Evolutionary conservation across 2,329 filamentous ascomycete genomes (phyloP).

Genomic region (Curvularia sp.): DNA sequence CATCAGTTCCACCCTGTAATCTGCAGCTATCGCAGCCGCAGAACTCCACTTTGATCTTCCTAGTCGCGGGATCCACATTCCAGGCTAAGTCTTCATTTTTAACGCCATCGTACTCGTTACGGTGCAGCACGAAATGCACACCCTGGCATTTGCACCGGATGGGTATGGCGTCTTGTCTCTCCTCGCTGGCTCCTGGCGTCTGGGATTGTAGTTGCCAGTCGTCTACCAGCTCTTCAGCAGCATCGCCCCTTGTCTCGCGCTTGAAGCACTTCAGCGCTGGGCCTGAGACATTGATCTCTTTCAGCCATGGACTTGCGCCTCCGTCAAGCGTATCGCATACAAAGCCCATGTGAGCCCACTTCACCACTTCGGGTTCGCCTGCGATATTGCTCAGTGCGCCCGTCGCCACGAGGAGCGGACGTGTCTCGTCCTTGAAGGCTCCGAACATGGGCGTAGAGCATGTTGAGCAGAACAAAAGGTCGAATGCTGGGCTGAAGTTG

Average conservation of each 20-base stretch:
- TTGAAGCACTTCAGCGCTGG: constrained; percentile 33
- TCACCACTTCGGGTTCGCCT: constrained; percentile 21
- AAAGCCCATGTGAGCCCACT: constrained; percentile 52
- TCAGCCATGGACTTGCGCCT: constrained; percentile 59
- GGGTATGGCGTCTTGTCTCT: constrained; percentile 39
- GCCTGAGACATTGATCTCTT: constrained; percentile 45
- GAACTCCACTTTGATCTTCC: constrained; percentile 52
- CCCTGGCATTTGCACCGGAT: constrained; percentile 59
- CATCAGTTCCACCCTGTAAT: constrained; percentile 52
- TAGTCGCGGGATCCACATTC: constrained; percentile 55
- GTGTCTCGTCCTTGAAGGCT: constrained; percentile 28
- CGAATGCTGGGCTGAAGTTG: constrained; percentile 45
- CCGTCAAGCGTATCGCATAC: constrained; percentile 62
- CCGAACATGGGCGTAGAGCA: constrained; percentile 59
- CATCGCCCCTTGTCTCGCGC: constrained; percentile 17
- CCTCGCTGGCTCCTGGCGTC: constrained; percentile 17
- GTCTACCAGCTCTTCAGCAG: constrained; percentile 32
- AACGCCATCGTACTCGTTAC: constrained; percentile 38
- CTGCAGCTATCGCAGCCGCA: constrained; percentile 61
- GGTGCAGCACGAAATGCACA: constrained; percentile 53
- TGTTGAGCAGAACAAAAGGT: constrained; percentile 54
- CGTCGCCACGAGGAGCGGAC: constrained; percentile 48
- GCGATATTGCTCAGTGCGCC: constrained; percentile 50
- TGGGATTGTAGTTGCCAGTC: constrained; percentile 40
- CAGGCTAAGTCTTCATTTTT: constrained; percentile 49